Percentiles rank a stretch among this genome's conserved stretches.
Conservation (phyloP, 1,139 yeast genomes). For the Hansenula anomala region DNA sequence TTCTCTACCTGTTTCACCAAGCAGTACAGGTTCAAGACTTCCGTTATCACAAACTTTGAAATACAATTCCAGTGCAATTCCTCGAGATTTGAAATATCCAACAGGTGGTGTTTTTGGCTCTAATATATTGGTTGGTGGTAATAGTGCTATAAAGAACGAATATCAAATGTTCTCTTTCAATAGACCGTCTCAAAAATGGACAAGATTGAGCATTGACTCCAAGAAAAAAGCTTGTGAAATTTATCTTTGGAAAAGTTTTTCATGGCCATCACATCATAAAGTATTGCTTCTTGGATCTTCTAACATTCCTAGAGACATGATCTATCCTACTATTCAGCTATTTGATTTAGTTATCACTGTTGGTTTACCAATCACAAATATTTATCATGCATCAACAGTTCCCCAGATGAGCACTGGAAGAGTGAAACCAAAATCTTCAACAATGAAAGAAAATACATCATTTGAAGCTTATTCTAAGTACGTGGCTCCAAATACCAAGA, state of each 20-base stretch:
- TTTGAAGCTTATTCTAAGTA: slow-evolving; percentile 74
- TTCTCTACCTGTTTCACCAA: slow-evolving; percentile 26
- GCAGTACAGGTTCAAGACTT: slow-evolving; percentile 26
- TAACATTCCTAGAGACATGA: slow-evolving; percentile 37
- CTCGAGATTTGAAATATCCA: slow-evolving; percentile 44
- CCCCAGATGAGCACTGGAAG: slow-evolving; percentile 17
- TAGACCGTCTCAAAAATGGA: slow-evolving; percentile 61
- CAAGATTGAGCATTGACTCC: slow-evolving; percentile 40
- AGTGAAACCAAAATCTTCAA: not conserved
- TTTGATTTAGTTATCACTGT: slow-evolving; percentile 55
- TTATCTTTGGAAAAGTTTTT: slow-evolving; percentile 61
- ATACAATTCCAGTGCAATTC: slow-evolving; percentile 15
- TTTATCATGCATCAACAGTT: slow-evolving; percentile 29
- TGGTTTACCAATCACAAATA: slow-evolving; percentile 62
- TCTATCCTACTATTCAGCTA: slow-evolving; percentile 50
- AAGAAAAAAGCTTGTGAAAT: slow-evolving; percentile 35
- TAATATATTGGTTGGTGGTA: slow-evolving; percentile 58
- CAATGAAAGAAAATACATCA: slow-evolving; percentile 17
- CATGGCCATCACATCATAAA: slow-evolving; percentile 74
- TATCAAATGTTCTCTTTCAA: slow-evolving; percentile 56
- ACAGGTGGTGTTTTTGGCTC: slow-evolving; percentile 62
- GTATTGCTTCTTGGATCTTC: slow-evolving; percentile 48
- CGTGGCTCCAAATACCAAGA: slow-evolving; percentile 64
- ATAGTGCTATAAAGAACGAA: slow-evolving; percentile 32
- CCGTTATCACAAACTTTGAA: slow-evolving; percentile 11